Base-by-base conservation (phyloP, 495 filamentous ascomycete species). In the Cryomyces minteri region DNA sequence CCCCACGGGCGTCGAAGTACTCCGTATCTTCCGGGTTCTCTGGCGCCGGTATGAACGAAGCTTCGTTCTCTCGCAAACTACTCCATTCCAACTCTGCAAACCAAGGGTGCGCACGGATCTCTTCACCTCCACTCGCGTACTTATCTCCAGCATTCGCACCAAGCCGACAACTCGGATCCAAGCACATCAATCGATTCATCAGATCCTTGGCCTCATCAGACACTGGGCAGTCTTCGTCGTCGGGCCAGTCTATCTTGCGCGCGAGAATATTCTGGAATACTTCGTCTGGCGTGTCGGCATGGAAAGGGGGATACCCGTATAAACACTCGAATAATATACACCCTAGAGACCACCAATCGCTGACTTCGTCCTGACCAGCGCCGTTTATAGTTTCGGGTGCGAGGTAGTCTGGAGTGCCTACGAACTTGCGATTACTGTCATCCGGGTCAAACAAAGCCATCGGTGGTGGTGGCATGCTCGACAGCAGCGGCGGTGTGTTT, bases 261-360 rank as follows among this genome's bases (percentile, higher is more conserved):
- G 79, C 74, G 25, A 96, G 68, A 45, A 98, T 98, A 54, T 96
- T 96, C 50, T 94, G 85, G 55, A 98, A 98, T 8, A 98, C 92
- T 54, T 88, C 71, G 47, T 98, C 92, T 0, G 90, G 90, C 37
- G 85, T 84, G 12, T 68, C 68, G 5, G 84, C 90, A 58, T 98
- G 86, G 62, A 98, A 98, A 18, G 90, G 90, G 1, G 90, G 90
- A 62, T 84, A 72, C 44, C 90, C 82, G 58, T 82, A 96, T 14
- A 98, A 66, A 49, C 94, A 95, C 53, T 98, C 90, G 57, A 95
- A 98, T 63, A 96, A 67, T 48, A 98, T 96, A 54, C 90, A 96
- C 2, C 90, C 90, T 40, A 98, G 66, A 5, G 90, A 96, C 90
- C 90, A 98, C 90, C 90, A 98, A 73, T 98, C 90, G 60, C 90